phyloP scores from a whole-genome alignment of 495 filamentous ascomycete species.

The Xylaria bambusicola region DNA sequence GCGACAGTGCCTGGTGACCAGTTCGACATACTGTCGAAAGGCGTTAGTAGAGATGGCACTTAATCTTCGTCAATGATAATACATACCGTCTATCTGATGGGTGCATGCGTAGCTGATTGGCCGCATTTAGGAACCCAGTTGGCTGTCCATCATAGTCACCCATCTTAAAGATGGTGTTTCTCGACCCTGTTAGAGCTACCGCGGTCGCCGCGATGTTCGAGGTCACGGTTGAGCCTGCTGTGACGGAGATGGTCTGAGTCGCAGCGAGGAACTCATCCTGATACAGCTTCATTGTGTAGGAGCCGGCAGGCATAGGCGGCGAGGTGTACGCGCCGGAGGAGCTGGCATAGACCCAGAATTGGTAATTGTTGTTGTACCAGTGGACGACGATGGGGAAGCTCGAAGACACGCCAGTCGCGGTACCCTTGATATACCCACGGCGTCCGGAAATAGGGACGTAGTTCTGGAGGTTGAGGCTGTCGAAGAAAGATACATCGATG shows the following conservation, averaged over 20 bases:
- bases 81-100: slow-evolving; percentile 31
- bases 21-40: slow-evolving; percentile 21
- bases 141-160: slow-evolving; percentile 37
- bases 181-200: slow-evolving; percentile 23
- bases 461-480: slow-evolving; percentile 30
- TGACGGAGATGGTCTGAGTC: slow-evolving; percentile 27
- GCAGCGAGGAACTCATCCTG: slow-evolving; percentile 37
- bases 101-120: slow-evolving; percentile 34
- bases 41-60: not conserved
- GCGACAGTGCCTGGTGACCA: slow-evolving; percentile 33
- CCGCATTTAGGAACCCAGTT: slow-evolving; percentile 37
- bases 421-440: slow-evolving; percentile 34
- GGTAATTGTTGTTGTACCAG: slow-evolving; percentile 33
- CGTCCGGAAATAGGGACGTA: slow-evolving; percentile 31
- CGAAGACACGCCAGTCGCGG: slow-evolving; percentile 29
- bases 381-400: slow-evolving; percentile 33
- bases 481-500: slow-evolving; percentile 38
- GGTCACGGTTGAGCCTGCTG: slow-evolving; percentile 28
- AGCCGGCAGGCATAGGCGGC: slow-evolving; percentile 32
- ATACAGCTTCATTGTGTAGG: slow-evolving; percentile 36
- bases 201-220: slow-evolving; percentile 32
- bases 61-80: not conserved
- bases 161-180: slow-evolving; percentile 27
- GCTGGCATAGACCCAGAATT: slow-evolving; percentile 30
- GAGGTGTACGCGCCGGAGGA: slow-evolving; percentile 27